Conservation (phyloP, 208 protist species). For the Acanthamoeba polyphaga region DNA sequence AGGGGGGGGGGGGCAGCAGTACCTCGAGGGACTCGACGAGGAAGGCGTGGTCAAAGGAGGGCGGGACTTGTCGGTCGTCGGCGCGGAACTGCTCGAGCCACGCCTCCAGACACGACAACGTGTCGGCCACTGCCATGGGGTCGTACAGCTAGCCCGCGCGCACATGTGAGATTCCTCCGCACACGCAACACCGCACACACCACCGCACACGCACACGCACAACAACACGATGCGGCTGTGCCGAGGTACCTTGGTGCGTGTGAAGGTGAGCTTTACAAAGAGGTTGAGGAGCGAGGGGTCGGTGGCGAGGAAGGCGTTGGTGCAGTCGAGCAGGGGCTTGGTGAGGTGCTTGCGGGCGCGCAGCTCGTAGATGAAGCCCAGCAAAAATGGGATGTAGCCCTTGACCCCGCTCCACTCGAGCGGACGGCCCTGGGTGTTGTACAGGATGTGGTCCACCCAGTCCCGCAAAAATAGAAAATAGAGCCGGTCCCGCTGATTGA, state of each 20-base stretch:
- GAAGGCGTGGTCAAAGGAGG: slow-evolving; percentile 37
- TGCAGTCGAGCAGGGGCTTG: slow-evolving; percentile 73
- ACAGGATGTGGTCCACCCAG: slow-evolving; percentile 61
- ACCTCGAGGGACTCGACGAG: slow-evolving; percentile 50
- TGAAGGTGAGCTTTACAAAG: slow-evolving; percentile 58
- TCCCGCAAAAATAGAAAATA: slow-evolving; percentile 47
- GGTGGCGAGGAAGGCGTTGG: slow-evolving; percentile 66
- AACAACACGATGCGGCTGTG: background rate
- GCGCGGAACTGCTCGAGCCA: slow-evolving; percentile 55
- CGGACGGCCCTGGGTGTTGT: slow-evolving; percentile 7
- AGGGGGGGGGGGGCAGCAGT: background rate
- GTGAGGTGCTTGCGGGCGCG: slow-evolving; percentile 6
- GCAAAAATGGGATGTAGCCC: slow-evolving; percentile 71
- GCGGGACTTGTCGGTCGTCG: background rate
- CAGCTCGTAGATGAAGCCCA: slow-evolving; percentile 74
- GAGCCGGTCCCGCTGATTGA: slow-evolving; percentile 5
- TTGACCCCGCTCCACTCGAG: slow-evolving; percentile 56
- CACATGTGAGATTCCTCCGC: too few species aligned
- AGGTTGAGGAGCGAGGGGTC: slow-evolving; percentile 66
- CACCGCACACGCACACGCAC: background rate
- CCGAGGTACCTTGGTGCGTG: background rate
- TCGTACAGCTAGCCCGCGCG: background rate
- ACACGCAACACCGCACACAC: background rate
- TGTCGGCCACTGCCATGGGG: slow-evolving; percentile 27
- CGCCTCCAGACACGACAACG: slow-evolving; percentile 30